Conservation (phyloP, 768 basidiomycete genomes). For the Lentinula sp. region DNA sequence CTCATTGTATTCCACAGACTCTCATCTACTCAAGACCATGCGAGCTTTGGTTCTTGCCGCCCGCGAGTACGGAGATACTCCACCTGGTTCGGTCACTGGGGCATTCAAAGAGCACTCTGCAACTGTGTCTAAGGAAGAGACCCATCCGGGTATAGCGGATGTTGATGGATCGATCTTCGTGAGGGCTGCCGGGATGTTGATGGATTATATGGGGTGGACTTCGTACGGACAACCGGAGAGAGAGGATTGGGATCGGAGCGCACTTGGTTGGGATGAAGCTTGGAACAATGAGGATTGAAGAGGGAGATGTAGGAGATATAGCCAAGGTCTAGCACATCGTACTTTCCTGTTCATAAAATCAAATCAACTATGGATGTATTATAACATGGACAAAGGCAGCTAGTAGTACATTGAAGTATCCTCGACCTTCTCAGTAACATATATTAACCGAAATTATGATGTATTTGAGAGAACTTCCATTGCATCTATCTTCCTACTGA, state of each 20-base stretch:
- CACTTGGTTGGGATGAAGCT: constrained; percentile 55
- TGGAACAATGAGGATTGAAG: constrained; percentile 35
- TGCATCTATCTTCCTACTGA: constrained; percentile 35
- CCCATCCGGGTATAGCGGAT: constrained; percentile 32
- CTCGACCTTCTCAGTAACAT: no score
- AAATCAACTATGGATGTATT: no score
- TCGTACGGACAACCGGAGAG: constrained; percentile 42
- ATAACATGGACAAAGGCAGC: no score
- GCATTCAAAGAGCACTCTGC: constrained; percentile 20
- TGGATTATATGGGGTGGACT: constrained; percentile 54
- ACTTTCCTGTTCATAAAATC: no score
- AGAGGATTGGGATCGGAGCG: constrained; percentile 47
- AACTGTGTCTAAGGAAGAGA: constrained; percentile 28
- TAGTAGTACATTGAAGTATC: no score
- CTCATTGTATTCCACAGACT: constrained; percentile 41
- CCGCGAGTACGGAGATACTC: constrained; percentile 37
- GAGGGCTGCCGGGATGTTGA: constrained; percentile 49
- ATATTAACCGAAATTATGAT: no score
- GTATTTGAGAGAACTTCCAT: background rate
- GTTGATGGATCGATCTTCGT: constrained; percentile 56
- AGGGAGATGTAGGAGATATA: no score
- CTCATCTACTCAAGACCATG: constrained; percentile 46
- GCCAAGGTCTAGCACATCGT: no score
- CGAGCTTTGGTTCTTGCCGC: constrained; percentile 44
- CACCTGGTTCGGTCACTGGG: constrained; percentile 34